A percentile compares a stretch with the other conserved stretches of the same genome.
phyloP scores from a whole-genome alignment of 75 land plant genomes.

The Cunninghamia lanceolata region DNA sequence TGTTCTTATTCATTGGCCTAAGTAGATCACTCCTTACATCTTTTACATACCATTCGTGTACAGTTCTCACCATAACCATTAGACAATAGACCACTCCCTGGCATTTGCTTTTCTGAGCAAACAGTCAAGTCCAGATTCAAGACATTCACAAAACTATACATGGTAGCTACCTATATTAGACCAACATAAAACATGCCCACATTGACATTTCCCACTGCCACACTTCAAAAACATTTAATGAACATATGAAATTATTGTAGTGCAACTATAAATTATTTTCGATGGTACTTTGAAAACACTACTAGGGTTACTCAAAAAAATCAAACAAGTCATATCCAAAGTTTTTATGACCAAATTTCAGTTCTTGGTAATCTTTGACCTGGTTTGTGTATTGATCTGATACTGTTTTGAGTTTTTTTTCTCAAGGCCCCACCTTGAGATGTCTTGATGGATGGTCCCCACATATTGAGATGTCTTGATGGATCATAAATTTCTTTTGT shows the following conservation, averaged over 20 bases:
- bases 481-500: neutral
- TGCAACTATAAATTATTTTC: neutral
- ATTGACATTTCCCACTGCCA: neutral
- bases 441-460: neutral
- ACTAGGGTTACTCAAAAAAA: neutral
- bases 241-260: neutral
- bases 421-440: neutral
- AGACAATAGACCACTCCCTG: neutral
- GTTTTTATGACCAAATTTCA: neutral
- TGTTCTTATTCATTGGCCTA: neutral
- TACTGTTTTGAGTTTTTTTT: neutral
- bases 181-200: neutral
- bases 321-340: neutral
- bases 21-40: neutral
- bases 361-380: neutral
- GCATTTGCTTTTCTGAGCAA: neutral
- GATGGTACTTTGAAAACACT: neutral
- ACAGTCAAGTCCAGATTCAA: neutral
- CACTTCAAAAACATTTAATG: neutral
- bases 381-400: neutral
- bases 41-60: neutral
- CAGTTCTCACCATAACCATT: no score
- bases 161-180: neutral
- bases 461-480: neutral
- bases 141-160: neutral